A percentile compares a stretch with the other conserved stretches of the same genome.
phyloP scores from a whole-genome alignment of 2,329 filamentous ascomycete genomes.

The Phaeosphaeria sp. region DNA sequence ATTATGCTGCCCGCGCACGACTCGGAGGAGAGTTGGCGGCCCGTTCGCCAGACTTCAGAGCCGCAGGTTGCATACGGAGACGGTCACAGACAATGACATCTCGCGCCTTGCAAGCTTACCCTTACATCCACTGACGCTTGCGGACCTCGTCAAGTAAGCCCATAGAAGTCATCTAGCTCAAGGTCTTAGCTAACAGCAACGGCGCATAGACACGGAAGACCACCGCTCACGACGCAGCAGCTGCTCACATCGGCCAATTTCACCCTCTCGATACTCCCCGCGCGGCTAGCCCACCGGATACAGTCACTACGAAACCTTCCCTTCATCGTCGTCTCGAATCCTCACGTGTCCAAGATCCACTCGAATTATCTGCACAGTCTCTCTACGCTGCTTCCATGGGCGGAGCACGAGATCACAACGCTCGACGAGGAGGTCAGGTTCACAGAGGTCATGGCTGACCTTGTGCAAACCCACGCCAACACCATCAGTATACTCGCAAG shows the following conservation, averaged over 20 bases:
- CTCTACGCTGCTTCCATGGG: slow-evolving; percentile 86
- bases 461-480: slow-evolving; percentile 93
- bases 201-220: slow-evolving; percentile 71
- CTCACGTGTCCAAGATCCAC: slow-evolving; percentile 92
- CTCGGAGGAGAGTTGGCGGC: slow-evolving; percentile 20
- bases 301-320: slow-evolving; percentile 91
- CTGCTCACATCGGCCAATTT: slow-evolving; percentile 94
- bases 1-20: slow-evolving; percentile 37
- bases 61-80: slow-evolving; percentile 46
- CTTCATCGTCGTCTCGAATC: slow-evolving; percentile 98
- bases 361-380: slow-evolving; percentile 95
- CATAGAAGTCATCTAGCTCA: not conserved
- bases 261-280: slow-evolving; percentile 88
- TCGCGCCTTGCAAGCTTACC: slow-evolving; percentile 77
- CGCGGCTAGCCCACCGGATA: slow-evolving; percentile 91
- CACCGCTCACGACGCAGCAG: slow-evolving; percentile 79
- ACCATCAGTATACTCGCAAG: slow-evolving; percentile 92
- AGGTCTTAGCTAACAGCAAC: slow-evolving; percentile 13
- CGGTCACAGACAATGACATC: slow-evolving; percentile 74
- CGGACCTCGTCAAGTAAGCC: slow-evolving; percentile 83
- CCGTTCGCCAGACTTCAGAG: slow-evolving; percentile 23
- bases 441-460: slow-evolving; percentile 88
- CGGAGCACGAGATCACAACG: slow-evolving; percentile 73
- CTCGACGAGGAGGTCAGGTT: slow-evolving; percentile 90
- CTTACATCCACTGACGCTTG: slow-evolving; percentile 81